These are phyloP conservation scores for Camelina laxa DNA, from an alignment of 345 rosid species.

Conservation along the genomic window DNA sequence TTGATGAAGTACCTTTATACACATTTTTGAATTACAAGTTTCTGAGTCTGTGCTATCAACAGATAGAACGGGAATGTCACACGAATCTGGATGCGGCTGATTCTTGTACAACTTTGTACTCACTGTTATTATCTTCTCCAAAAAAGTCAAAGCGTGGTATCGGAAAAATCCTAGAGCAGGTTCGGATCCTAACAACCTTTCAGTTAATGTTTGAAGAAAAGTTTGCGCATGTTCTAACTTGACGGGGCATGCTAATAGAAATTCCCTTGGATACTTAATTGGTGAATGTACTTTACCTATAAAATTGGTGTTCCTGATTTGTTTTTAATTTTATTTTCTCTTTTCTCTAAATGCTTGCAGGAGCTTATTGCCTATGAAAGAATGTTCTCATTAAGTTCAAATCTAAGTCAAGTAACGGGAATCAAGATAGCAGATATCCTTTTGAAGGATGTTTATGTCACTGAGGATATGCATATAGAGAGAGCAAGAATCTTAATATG, in stretches of 20 bases:
- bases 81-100: conserved; percentile 46
- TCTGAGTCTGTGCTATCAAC: conserved; percentile 47
- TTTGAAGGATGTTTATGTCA: conserved; percentile 54
- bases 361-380: conserved; percentile 80
- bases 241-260: conserved; percentile 14
- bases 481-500: conserved; percentile 67
- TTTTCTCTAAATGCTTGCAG: conserved; percentile 49
- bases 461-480: conserved; percentile 45
- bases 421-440: conserved; percentile 58
- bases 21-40: conserved; percentile 33
- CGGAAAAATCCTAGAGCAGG: conserved; percentile 82
- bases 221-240: conserved; percentile 6
- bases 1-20: conserved; percentile 17
- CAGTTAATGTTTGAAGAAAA: conserved; percentile 6
- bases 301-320: conserved; percentile 25
- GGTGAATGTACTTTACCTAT: conserved; percentile 17
- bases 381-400: conserved; percentile 52
- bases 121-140: conserved; percentile 57
- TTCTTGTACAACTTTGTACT: conserved; percentile 54
- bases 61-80: conserved; percentile 63
- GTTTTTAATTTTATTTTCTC: conserved; percentile 2
- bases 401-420: conserved; percentile 62
- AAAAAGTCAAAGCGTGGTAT: conserved; percentile 51
- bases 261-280: background rate
- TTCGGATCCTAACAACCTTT: conserved; percentile 43